A percentile compares a stretch with the other conserved stretches of the same genome.
phyloP scores from a whole-genome alignment of 2,329 filamentous ascomycete genomes.

The Ophiocordyceps camponoti-floridani region DNA sequence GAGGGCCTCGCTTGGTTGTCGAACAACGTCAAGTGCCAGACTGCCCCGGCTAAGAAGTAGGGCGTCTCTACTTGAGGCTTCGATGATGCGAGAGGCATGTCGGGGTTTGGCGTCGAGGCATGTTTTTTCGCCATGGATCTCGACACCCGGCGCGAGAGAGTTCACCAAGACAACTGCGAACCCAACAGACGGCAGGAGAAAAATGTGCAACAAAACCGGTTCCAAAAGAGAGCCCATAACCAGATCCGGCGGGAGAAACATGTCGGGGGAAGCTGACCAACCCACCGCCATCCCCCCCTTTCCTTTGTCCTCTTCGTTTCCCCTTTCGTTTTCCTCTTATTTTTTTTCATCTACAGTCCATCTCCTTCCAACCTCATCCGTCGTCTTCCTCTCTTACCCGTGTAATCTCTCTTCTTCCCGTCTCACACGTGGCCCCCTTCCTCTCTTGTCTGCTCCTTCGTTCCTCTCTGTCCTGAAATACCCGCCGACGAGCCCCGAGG shows the following conservation, averaged over 20 bases:
- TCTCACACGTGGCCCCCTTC: not conserved
- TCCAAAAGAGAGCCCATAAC: not conserved
- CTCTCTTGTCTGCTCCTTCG: not conserved
- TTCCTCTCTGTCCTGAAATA: constrained; percentile 4
- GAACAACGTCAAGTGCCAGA: constrained; percentile 60
- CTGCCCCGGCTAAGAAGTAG: constrained; percentile 36
- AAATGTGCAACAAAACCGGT: too few relatives aligned
- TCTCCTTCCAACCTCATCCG: not conserved
- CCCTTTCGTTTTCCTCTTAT: constrained; percentile 1
- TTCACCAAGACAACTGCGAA: too few relatives aligned
- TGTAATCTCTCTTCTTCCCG: not conserved
- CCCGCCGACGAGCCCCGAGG: constrained; percentile 1
- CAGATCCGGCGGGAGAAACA: not conserved
- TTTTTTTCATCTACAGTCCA: not conserved
- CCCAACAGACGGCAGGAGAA: too few relatives aligned
- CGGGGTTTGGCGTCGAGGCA: too few relatives aligned
- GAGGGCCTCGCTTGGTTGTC: constrained; percentile 72
- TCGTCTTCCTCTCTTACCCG: not conserved
- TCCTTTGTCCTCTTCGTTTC: not conserved
- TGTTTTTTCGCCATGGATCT: too few relatives aligned
- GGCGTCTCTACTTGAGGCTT: not conserved
- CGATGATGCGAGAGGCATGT: too few relatives aligned
- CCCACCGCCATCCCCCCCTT: not conserved
- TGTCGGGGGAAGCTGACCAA: not conserved
- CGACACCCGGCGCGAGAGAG: too few relatives aligned